A percentile compares a stretch with the other conserved stretches of the same genome.
These are phyloP conservation scores for Aureobasidium sp. DNA, from an alignment of 2,329 filamentous ascomycete species.

Conservation along the genomic window DNA sequence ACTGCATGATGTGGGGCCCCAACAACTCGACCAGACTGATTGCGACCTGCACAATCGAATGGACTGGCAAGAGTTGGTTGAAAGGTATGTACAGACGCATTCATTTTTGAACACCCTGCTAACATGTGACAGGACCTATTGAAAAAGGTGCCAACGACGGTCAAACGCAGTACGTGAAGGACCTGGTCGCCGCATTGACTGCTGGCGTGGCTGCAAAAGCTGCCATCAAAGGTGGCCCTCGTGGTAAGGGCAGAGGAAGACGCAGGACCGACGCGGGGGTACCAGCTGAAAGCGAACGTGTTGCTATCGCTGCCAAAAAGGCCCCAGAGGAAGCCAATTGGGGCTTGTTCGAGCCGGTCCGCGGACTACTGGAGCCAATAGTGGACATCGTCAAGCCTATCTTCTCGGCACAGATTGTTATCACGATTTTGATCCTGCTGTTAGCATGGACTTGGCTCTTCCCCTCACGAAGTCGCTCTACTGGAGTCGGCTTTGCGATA, in stretches of 20 bases:
- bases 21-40: constrained; percentile 78
- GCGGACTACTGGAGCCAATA: constrained; percentile 61
- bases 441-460: constrained; percentile 64
- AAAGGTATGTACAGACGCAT: constrained; percentile 69
- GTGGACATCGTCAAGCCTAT: constrained; percentile 63
- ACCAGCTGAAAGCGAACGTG: constrained; percentile 30
- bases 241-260: constrained; percentile 42
- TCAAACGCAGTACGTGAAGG: constrained; percentile 74
- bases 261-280: constrained; percentile 45
- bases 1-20: constrained; percentile 88
- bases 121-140: constrained; percentile 88
- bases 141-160: constrained; percentile 93
- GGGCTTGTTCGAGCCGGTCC: constrained; percentile 76
- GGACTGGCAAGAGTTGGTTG: constrained; percentile 96
- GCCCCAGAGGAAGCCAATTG: constrained; percentile 48
- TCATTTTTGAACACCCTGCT: constrained; percentile 21
- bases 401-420: constrained; percentile 68
- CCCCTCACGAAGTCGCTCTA: constrained; percentile 28
- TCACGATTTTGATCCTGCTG: constrained; percentile 65
- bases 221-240: constrained; percentile 33
- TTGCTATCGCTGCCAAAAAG: constrained; percentile 24
- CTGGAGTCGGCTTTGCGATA: constrained; percentile 33
- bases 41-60: constrained; percentile 86
- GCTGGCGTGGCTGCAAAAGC: constrained; percentile 62
- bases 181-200: constrained; percentile 68